Evolutionary conservation across 2,329 filamentous ascomycete genomes (phyloP), one percentile per base, ranked within the genome.

Genomic region (Tolypocladium nubicola): DNA sequence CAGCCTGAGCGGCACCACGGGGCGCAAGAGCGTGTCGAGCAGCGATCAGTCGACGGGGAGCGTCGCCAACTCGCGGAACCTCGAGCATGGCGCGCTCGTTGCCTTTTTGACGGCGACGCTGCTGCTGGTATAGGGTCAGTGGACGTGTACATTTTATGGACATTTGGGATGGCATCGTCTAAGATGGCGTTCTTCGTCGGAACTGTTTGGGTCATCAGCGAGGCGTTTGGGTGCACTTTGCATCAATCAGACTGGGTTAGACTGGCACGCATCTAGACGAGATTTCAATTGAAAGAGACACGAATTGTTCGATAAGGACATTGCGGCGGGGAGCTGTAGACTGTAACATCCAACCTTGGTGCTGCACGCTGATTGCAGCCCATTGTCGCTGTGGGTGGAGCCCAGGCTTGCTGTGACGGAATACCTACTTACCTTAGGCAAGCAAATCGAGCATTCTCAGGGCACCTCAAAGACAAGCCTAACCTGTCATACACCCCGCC

Each of bases 101-200:
- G 72, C 72, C 4, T 78, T 79, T 61, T 56, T 79, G 33, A 75
- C 66, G 5, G 75, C 70, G 13, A 71, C 70, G 5, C 61, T 79
- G 23, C 60, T 78, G 55, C 63, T 79, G 58, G 59, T 70, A 19
- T 70, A 65, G 26, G 33, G 40, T 30, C 6, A 14, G 19, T 2
- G 11, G 1, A 19, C 30, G 4, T 52, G 47, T 19, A 21, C 11
- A 21, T 52, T 21, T 35, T 9, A 16, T 16, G 23, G 43, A 16
- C 21, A 26, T 30, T 16, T 33, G 47, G 47, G 4, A n/a, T n/a
- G 47, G 19, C 9, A 13, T 21, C 2, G 14, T 35, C 10, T 10
- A 7, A 6, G 8, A n/a, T 2, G 16, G 47, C 30, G 21, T 50
- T 50, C 30, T n/a, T 35, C 19, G 11, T 14, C 7, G 23, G 45